These are phyloP conservation scores for Auriculariales sp. DNA, from an alignment of 768 basidiomycete genomes.

Conservation along the genomic window DNA sequence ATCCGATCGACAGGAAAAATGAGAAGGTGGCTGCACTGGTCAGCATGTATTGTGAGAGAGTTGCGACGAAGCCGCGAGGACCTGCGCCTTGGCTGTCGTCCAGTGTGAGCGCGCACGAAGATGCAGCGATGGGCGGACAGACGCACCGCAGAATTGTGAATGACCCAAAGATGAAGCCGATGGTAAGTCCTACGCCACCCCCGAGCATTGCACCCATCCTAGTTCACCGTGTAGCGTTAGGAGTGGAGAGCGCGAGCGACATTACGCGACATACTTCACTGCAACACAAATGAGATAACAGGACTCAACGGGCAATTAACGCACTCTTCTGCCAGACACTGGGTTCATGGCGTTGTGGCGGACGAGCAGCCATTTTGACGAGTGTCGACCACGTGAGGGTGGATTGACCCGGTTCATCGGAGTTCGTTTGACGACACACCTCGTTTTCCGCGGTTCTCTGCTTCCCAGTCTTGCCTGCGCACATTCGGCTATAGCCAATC, in stretches of 20 bases:
- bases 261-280: background rate
- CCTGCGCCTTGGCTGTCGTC: conserved; percentile 71
- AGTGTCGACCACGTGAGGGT: too few species aligned
- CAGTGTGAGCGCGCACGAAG: conserved; percentile 2
- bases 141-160: conserved; percentile 80
- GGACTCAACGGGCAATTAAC: background rate
- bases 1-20: conserved; percentile 92
- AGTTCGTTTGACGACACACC: background rate
- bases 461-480: background rate
- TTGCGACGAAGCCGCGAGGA: conserved; percentile 76
- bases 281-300: background rate
- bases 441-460: background rate
- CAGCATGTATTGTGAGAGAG: conserved; percentile 96
- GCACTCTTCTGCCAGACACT: background rate
- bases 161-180: conserved; percentile 93
- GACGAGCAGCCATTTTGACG: background rate
- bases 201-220: conserved; percentile 92
- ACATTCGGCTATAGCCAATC: background rate
- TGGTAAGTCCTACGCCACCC: conserved; percentile 86
- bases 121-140: conserved; percentile 3
- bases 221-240: background rate
- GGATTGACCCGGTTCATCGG: background rate
- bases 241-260: too few species aligned
- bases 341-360: background rate
- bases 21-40: conserved; percentile 94